Evolutionary conservation across 768 basidiomycete genomes (phyloP), one percentile per base, ranked within the genome.

Genomic region (Leccinum rimulosum): DNA sequence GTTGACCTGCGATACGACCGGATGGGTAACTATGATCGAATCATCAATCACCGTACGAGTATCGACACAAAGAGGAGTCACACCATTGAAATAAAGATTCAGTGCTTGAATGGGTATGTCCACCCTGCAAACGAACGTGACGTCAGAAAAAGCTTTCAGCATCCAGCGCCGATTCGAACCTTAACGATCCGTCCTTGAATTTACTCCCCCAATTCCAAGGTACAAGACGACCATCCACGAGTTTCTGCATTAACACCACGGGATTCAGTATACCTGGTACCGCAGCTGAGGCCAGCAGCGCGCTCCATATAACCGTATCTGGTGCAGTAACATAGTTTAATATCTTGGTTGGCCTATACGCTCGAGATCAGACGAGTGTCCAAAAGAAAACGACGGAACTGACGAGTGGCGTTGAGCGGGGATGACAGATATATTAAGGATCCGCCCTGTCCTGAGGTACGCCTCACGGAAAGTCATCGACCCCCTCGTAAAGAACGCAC

Each of bases 261-360:
- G 96, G 94, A 65, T 97, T 95, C 45, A 98, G 72, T 64, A 98
- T 96, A 0, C 96, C 94, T 0, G 95, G 96, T 2, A 97, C 95
- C 25, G 96, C 95, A 3, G 95, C 95, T 5, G 93, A 94, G 6
- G 94, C 93, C 45, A 96, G 75, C 38, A 91, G 66, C 3, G 89
- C 88, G 48, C 83, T 87, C 89, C 89, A 92, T 56, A 91, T 89
- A 19, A 91, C 77, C 3, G 88, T 90, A 70, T 98, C 91, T 0
- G 97, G 97, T n/a, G 95, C 91, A 19, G 94, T 95, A 61, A 98
- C 83, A 68, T 97, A 94, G 71, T 98, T 99, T 11, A 99, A 79
- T 3, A 99, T 76, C 73, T 98, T 98, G 2, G 97, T 98, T 2
- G 97, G 97, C 12, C 92, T 94, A 61, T 59, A 43, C 5, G 15